Evolutionary conservation across 1,284 basidiomycete genomes (phyloP).

Genomic region (Volvariella surrecta): DNA sequence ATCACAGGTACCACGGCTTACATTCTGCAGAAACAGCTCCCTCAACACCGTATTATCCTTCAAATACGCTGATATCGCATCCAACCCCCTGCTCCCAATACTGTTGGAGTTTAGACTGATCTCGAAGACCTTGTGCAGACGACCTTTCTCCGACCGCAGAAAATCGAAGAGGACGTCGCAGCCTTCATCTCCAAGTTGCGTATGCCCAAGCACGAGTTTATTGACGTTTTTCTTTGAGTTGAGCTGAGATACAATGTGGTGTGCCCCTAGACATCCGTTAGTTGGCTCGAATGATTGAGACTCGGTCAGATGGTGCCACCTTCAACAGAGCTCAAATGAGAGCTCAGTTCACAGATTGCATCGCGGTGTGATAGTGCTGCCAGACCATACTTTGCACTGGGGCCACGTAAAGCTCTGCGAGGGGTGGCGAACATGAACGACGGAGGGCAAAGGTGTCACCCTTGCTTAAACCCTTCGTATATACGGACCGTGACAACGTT

Average conservation of each 20-base stretch:
- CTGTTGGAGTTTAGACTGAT: slow-evolving; percentile 48
- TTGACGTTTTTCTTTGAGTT: slow-evolving; percentile 32
- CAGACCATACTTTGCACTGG: too few species aligned
- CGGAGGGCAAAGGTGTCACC: too few species aligned
- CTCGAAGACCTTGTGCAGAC: slow-evolving; percentile 39
- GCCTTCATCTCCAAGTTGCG: slow-evolving; percentile 52
- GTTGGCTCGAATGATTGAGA: too few species aligned
- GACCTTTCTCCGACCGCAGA: slow-evolving; percentile 38
- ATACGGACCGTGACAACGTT: too few species aligned
- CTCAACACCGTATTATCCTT: slow-evolving; percentile 35
- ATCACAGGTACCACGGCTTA: slow-evolving; percentile 22
- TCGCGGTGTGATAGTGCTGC: slow-evolving; percentile 1
- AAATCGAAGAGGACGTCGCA: slow-evolving; percentile 45
- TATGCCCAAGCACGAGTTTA: slow-evolving; percentile 48
- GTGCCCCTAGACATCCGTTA: slow-evolving; percentile 30
- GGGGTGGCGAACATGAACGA: too few species aligned
- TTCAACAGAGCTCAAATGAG: slow-evolving; percentile 18
- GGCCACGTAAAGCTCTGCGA: too few species aligned
- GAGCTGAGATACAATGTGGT: slow-evolving; percentile 37
- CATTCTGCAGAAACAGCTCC: slow-evolving; percentile 46
- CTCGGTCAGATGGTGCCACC: slow-evolving; percentile 15
- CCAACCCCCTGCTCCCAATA: slow-evolving; percentile 47
- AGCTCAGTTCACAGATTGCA: slow-evolving; percentile 21
- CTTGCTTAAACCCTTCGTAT: too few species aligned
- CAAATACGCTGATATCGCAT: slow-evolving; percentile 44